phyloP scores from a whole-genome alignment of 108 stramenopile species.

The Nitzschia palea region DNA sequence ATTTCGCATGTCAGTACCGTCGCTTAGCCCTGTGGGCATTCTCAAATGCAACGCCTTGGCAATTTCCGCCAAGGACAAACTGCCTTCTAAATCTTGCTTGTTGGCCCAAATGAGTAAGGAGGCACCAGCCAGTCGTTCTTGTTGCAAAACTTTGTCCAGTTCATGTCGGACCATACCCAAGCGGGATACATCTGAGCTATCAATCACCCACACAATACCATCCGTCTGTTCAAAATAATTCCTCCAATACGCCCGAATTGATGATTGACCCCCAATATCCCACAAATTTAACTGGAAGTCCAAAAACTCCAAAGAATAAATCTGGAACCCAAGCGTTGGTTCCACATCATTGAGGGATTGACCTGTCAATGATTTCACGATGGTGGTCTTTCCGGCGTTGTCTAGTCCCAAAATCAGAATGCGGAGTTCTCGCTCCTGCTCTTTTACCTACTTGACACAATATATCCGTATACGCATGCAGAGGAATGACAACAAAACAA shows the following conservation, averaged over 20 bases:
- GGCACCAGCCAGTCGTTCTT: slow-evolving; percentile 98
- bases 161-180: slow-evolving; percentile 88
- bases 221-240: slow-evolving; percentile 99
- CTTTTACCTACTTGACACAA: slow-evolving; percentile 77
- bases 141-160: slow-evolving; percentile 76
- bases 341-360: slow-evolving; percentile 92
- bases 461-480: background rate
- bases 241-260: slow-evolving; percentile 98
- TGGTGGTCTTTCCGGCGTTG: slow-evolving; percentile 96
- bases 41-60: slow-evolving; percentile 69
- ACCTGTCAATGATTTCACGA: slow-evolving; percentile 82
- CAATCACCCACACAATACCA: slow-evolving; percentile 98
- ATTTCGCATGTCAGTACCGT: background rate
- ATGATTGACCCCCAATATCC: slow-evolving; percentile 99
- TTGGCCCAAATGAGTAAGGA: slow-evolving; percentile 96
- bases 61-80: slow-evolving; percentile 80
- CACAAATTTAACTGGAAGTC: slow-evolving; percentile 83
- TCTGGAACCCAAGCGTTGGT: slow-evolving; percentile 98
- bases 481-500: background rate
- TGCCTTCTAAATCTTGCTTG: slow-evolving; percentile 96
- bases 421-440: slow-evolving; percentile 96
- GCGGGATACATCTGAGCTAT: slow-evolving; percentile 83
- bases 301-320: slow-evolving; percentile 92
- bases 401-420: slow-evolving; percentile 96
- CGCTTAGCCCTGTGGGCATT: background rate